Evolutionary conservation across 1,139 yeast genomes (phyloP), one percentile per base, ranked within the genome.

Genomic region (Spencermartinsiella ligniputridi): DNA sequence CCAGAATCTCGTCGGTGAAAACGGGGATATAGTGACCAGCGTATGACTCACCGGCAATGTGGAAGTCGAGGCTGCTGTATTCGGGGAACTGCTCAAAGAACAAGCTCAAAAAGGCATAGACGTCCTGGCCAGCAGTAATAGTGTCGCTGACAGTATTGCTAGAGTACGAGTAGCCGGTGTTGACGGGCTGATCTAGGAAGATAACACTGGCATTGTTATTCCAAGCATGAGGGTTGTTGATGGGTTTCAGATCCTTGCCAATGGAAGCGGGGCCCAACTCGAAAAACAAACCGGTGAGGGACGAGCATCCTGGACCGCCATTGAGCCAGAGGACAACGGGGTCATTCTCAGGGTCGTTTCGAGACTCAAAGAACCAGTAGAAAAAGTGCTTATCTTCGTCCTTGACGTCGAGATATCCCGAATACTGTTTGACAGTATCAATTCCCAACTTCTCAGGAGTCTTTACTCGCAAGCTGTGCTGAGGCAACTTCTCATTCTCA

Each of bases 141-240:
- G 92, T 82, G 54, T 75, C 73, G 24, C 73, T 67, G 30, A 85
- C 79, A 18, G 75, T 55, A 18, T 82, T 37, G 30, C 30, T 30
- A 19, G 74, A 70, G 19, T 88, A 89, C 5, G 96, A 88, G 69
- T 81, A 89, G 39, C 97, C 97, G 42, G 86, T 95, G 52, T 88
- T 87, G 44, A 89, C 95, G 1, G 97, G 97, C 68, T 89, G 97
- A 67, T 90, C 97, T 59, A 90, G 76, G 73, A 86, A 90, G 61
- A 90, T 86, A 35, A 89, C 92, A 15, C 92, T 78, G 19, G 97
- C 96, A 60, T 88, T 88, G 54, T 78, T 72, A 67, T 88, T 89
- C 96, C 96, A 89, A 11, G 95, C 77, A 67, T 78, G 70, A 37
- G 90, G 90, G 69, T 88, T 88, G 67, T 70, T 71, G 45, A 81